A percentile compares a stretch with the other conserved stretches of the same genome.
Evolutionary conservation across 768 basidiomycete genomes (phyloP).

Genomic region (Leucocoprinus birnbaumii): DNA sequence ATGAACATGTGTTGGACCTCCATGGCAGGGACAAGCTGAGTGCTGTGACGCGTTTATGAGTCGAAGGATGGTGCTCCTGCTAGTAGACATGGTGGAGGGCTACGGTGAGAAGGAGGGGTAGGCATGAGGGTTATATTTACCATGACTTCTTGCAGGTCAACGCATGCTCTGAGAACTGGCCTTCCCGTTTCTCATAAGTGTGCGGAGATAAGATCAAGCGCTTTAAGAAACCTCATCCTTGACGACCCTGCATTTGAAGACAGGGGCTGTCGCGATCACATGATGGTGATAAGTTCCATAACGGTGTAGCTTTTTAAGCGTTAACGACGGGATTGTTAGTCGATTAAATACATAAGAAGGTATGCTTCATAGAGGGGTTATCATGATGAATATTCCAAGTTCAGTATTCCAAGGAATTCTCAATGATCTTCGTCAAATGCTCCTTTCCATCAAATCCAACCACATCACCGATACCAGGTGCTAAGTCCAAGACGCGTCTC

Average conservation of each 20-base stretch:
- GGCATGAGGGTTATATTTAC: too few relatives aligned
- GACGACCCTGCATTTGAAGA: not conserved
- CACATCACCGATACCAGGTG: slow-evolving; percentile 85
- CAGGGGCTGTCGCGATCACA: slow-evolving; percentile 4
- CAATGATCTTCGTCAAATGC: slow-evolving; percentile 79
- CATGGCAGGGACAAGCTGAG: slow-evolving; percentile 77
- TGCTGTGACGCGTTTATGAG: slow-evolving; percentile 77
- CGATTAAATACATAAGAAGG: too few relatives aligned
- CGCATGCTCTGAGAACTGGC: too few relatives aligned
- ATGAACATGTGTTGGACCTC: slow-evolving; percentile 44
- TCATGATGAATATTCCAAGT: too few relatives aligned
- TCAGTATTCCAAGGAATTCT: slow-evolving; percentile 74
- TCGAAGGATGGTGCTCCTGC: slow-evolving; percentile 63
- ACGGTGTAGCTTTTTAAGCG: not conserved
- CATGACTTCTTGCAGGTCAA: too few relatives aligned
- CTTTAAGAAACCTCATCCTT: not conserved
- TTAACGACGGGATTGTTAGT: too few relatives aligned
- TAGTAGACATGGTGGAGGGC: slow-evolving; percentile 40
- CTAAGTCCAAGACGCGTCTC: slow-evolving; percentile 86
- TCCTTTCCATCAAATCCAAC: slow-evolving; percentile 81
- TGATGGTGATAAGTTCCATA: not conserved
- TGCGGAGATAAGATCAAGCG: not conserved
- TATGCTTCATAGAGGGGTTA: too few relatives aligned
- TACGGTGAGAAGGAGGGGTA: not conserved
- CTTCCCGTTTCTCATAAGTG: too few relatives aligned